Percentiles rank a stretch among this genome's conserved stretches.
Conservation (phyloP, 371 early-diverging fungal species). For the Nematocida sp. region DNA sequence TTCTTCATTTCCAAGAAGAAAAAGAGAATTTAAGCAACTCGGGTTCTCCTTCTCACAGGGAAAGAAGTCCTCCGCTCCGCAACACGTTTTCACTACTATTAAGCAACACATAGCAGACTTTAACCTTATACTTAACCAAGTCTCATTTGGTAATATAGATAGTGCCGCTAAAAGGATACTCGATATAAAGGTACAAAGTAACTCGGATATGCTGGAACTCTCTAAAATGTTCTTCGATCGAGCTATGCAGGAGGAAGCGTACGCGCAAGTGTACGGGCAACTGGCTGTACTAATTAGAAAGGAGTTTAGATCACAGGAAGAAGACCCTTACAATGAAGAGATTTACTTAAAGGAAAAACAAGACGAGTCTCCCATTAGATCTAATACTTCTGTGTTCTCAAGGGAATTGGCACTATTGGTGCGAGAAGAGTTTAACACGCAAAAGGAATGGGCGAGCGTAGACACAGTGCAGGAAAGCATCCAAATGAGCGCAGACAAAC, state of each 20-base stretch:
- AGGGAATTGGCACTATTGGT: background rate
- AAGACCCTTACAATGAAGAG: conserved; percentile 35
- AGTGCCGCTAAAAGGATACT: conserved; percentile 27
- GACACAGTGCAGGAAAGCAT: background rate
- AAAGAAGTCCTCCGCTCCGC: conserved; percentile 4
- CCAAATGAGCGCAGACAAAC: conserved; percentile 20
- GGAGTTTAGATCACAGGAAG: conserved; percentile 19
- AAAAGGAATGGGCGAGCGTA: conserved; percentile 1
- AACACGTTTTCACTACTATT: conserved; percentile 22
- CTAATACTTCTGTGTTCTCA: conserved; percentile 2
- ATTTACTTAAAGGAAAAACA: background rate
- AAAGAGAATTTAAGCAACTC: conserved; percentile 35
- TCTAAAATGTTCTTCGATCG: conserved; percentile 25
- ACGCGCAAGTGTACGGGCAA: conserved; percentile 28
- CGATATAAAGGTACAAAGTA: conserved; percentile 23
- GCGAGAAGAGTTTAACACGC: conserved; percentile 6
- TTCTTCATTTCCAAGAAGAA: conserved; percentile 2
- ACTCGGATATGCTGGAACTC: conserved; percentile 14
- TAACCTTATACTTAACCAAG: conserved; percentile 42
- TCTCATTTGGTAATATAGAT: conserved; percentile 28
- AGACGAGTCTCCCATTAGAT: background rate
- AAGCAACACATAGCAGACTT: conserved; percentile 36
- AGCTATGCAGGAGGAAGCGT: conserved; percentile 42
- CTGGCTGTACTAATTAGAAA: conserved; percentile 11
- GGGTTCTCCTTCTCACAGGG: background rate